phyloP scores from a whole-genome alignment of 2,329 filamentous ascomycete species.

The Sphaceloma murrayae region DNA sequence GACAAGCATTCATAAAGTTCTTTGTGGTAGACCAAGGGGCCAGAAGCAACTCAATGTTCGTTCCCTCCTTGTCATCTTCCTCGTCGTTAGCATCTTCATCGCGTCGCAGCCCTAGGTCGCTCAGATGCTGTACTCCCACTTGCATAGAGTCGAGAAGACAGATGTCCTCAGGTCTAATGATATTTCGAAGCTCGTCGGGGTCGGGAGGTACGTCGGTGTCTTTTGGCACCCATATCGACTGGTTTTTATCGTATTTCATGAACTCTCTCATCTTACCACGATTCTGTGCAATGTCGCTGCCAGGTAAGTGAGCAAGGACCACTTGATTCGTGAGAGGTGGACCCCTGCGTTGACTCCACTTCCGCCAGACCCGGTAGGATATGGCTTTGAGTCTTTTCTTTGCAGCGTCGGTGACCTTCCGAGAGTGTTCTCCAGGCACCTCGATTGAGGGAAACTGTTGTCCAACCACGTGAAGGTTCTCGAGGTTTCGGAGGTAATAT shows the following conservation, averaged over 20 bases:
- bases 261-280: slow-evolving; percentile 96
- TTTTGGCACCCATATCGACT: slow-evolving; percentile 76
- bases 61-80: slow-evolving; percentile 54
- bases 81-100: slow-evolving; percentile 55
- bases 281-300: slow-evolving; percentile 90
- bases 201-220: slow-evolving; percentile 67
- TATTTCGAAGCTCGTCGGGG: slow-evolving; percentile 66
- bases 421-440: slow-evolving; percentile 83
- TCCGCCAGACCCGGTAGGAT: slow-evolving; percentile 76
- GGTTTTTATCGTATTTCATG: slow-evolving; percentile 79
- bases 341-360: slow-evolving; percentile 60
- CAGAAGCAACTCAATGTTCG: slow-evolving; percentile 77
- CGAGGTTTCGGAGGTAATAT: slow-evolving; percentile 80
- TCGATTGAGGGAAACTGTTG: slow-evolving; percentile 89
- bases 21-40: slow-evolving; percentile 95
- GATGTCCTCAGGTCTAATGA: slow-evolving; percentile 93
- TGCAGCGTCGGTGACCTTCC: slow-evolving; percentile 91
- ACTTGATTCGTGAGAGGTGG: slow-evolving; percentile 67
- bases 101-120: slow-evolving; percentile 77
- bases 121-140: slow-evolving; percentile 79
- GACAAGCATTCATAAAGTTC: slow-evolving; percentile 87
- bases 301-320: slow-evolving; percentile 65
- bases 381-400: slow-evolving; percentile 97
- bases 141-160: slow-evolving; percentile 95
- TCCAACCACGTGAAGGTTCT: slow-evolving; percentile 82